phyloP scores from a whole-genome alignment of 306 rosid species.

The Prinsepia uniflora region DNA sequence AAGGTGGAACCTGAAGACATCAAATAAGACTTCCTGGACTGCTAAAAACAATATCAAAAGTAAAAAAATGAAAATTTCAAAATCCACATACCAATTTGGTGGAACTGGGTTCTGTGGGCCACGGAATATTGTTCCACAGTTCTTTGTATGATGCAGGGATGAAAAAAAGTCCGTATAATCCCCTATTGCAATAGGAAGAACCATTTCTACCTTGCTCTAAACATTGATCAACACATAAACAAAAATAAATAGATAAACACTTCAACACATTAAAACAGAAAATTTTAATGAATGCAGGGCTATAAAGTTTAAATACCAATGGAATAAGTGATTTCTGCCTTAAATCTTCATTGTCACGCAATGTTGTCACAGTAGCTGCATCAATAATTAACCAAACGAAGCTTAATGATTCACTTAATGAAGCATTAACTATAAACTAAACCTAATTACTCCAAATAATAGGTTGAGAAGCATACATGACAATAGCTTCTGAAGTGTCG shows the following conservation, averaged over 20 bases:
- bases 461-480: conserved; percentile 45
- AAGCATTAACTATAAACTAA: neutral
- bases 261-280: neutral
- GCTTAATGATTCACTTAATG: neutral
- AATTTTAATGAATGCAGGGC: neutral
- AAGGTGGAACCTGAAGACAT: conserved; percentile 62
- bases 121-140: conserved; percentile 83
- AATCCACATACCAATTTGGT: conserved; percentile 54
- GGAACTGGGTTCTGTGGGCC: conserved; percentile 62
- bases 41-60: conserved; percentile 1
- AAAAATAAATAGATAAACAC: neutral
- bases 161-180: conserved; percentile 93
- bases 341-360: conserved; percentile 71
- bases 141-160: conserved; percentile 72
- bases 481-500: conserved; percentile 77
- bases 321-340: conserved; percentile 69
- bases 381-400: conserved; percentile 19
- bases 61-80: conserved; percentile 8
- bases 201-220: conserved; percentile 66
- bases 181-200: conserved; percentile 76
- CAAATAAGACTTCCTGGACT: conserved; percentile 3
- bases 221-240: conserved; percentile 19
- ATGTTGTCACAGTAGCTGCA: conserved; percentile 68
- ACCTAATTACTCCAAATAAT: neutral
- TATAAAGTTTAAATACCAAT: conserved; percentile 43